Evolutionary conservation across 768 basidiomycete species (phyloP), one percentile per base, ranked within the genome.

Genomic region (Hemileccinum impolitum): DNA sequence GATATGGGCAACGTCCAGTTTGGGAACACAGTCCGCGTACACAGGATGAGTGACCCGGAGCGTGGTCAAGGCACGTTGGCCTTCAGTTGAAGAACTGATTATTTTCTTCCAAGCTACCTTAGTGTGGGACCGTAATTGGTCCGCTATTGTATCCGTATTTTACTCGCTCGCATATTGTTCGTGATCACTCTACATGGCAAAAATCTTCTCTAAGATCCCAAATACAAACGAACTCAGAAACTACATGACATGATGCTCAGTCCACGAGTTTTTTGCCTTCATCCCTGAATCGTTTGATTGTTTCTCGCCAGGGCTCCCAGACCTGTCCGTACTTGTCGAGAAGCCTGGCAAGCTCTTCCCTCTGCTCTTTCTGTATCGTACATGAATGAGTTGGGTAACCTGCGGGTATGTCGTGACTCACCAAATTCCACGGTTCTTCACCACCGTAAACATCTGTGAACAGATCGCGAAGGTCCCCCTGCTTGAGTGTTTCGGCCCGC

Each of bases 371-470:
- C 93, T 94, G 58, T 14, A 11, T 43, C 13, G 14, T 0, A 25
- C 8, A 41, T 28, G 6, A n/a, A 39, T 52, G 4, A 59, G 46
- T 13, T 26, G 31, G 39, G 38, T 7, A 4, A 25, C 2, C 19
- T 35, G n/a, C 18, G 9, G 0, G 18, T 3, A 35, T 13, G 18
- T 45, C n/a, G 17, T 12, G 40, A 76, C 90, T 63, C 62, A 90
- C 91, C 56, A 92, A 70, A 60, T 88, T 89, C 86, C 85, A 89
- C 1, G 88, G 89, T 60, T 86, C 79, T 55, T 90, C 82, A 3
- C 89, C 90, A 19, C 80, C 90, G 64, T 94, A 95, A 9, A 95
- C 83, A 54, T 95, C 92, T 8, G 79, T 84, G 66, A 94, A 94
- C 60, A 94, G 69, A 65, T 91, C 82, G 18, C 81, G 76, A n/a